phyloP scores from a whole-genome alignment of 768 basidiomycete genomes.

The Russula griseocarnosa region DNA sequence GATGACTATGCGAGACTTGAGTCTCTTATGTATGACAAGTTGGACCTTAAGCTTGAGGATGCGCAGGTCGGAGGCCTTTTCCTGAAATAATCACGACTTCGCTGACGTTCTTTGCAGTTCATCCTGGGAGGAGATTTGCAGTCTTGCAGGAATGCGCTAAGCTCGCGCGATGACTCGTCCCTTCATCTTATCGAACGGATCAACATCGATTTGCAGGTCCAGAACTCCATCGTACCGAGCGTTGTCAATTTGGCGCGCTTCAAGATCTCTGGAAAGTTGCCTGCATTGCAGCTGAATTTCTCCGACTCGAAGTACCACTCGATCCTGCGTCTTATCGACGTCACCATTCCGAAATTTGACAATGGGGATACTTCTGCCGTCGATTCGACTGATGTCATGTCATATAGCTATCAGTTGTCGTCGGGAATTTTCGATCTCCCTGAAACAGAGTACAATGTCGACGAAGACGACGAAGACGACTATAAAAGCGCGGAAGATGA shows the following conservation, averaged over 20 bases:
- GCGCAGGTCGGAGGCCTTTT: constrained; percentile 64
- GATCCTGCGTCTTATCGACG: constrained; percentile 88
- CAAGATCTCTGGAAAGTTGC: constrained; percentile 86
- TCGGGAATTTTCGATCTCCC: constrained; percentile 50
- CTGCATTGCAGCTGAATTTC: constrained; percentile 82
- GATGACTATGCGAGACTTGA: constrained; percentile 85
- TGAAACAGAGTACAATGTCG: constrained; percentile 65
- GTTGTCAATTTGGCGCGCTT: constrained; percentile 79
- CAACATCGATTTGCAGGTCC: constrained; percentile 82
- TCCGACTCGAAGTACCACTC: constrained; percentile 89
- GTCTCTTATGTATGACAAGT: constrained; percentile 92
- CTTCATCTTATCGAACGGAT: constrained; percentile 91
- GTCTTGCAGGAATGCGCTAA: constrained; percentile 76
- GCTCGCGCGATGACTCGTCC: constrained; percentile 48
- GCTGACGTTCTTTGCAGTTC: constrained; percentile 50
- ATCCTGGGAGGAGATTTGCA: constrained; percentile 82
- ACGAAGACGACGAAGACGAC: constrained; percentile 56
- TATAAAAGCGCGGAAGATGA: constrained; percentile 46
- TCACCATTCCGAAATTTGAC: constrained; percentile 81
- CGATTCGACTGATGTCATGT: constrained; percentile 1
- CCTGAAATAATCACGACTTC: background rate
- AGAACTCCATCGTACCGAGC: constrained; percentile 88
- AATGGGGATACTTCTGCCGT: constrained; percentile 35
- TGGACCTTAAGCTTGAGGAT: constrained; percentile 74
- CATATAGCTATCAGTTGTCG: constrained; percentile 49